Evolutionary conservation across 2,329 filamentous ascomycete species (phyloP), one percentile per base, ranked within the genome.

Genomic region (Ophioceras dolichostomum): DNA sequence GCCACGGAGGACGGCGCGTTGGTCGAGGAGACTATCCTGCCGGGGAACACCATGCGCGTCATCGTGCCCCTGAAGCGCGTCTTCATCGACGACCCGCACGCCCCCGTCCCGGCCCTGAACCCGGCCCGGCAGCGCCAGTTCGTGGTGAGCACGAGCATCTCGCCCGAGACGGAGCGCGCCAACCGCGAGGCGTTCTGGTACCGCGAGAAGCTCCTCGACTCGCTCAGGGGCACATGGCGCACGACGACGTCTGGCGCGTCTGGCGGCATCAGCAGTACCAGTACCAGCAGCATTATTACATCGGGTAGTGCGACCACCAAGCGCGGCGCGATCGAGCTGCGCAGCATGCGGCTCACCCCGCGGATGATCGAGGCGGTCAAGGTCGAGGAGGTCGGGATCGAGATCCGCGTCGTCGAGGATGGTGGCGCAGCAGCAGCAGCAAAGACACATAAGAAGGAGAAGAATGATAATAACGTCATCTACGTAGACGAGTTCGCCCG

Each of bases 161-260:
- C 82, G 0, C 83, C 85, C 0, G 85, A 91, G 45, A 73, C 72
- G 31, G 88, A 95, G 59, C 74, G 83, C 24, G 73, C 77, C 10
- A 81, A 71, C 42, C 70, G 88, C 36, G 86, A 94, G 59, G 76
- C 79, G 1, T 95, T 95, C 55, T 95, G 88, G 88, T 94, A 86
- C 56, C 76, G 87, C 13, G 83, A 94, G 55, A 77, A 76, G 51
- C 70, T 95, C 2, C 68, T 95, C 3, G 78, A 81, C 41, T 66
- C 68, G 30, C 60, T 94, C 9, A 68, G 67, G 19, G 86, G 80
- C 0, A 73, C 68, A 0, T 95, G 88, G 88, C 73, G 65, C 39
- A 75, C 74, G 0, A 63, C 47, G 2, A 63, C 65, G 2, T 62
- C 62, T 65, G 0, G 56, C 16, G 28, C 29, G 32, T 17, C 32